Base-by-base conservation (phyloP, 2,329 filamentous ascomycete genomes). In the Monilinia vaccinii-corymbosi region DNA sequence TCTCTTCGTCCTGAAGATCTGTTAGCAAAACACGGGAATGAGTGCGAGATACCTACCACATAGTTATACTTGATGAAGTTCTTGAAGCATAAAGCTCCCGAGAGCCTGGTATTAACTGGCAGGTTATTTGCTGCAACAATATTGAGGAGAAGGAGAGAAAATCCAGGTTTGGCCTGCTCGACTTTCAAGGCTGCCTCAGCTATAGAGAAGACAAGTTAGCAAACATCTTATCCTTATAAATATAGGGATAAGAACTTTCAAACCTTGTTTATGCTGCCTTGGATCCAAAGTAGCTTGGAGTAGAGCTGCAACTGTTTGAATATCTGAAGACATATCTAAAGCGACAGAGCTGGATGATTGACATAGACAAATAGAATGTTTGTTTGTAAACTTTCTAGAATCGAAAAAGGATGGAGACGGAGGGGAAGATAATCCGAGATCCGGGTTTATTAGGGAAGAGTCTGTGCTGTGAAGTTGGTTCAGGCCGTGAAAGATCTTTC, bases 41-140 rank as follows among this genome's bases (percentile, higher is more conserved):
- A 45, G 18, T n/a, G 40, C 14, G 45, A 47, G 28, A 50, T 49
- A 78, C 83, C 67, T 75, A 87, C 85, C 68, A 91, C 89, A 84
- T 95, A 99, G 79, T 91, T 94, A 72, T 88, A 85, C 74, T 89
- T 88, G 71, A 99, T 91, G 75, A 96, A 96, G 78, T 99, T 99
- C 77, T 99, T 99, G 83, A 99, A 99, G 78, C 89, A 94, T 62
- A 99, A 81, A 32, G 94, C 90, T 69, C 89, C 90, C 8, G 93
- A 85, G 46, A 99, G 85, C 64, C 94, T 86, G 63, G 89, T 94
- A 69, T 89, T 93, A 65, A 80, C 76, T 45, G 90, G 86, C 64
- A 88, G 83, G 46, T 81, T 78, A 60, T 86, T 83, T 66, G 87
- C 85, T 65, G 89, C 90, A 69, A 96, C 91, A 71, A 97, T 95